These are phyloP conservation scores for Saccharomycopsis sp. DNA, from an alignment of 805 yeast genomes.

Conservation along the genomic window DNA sequence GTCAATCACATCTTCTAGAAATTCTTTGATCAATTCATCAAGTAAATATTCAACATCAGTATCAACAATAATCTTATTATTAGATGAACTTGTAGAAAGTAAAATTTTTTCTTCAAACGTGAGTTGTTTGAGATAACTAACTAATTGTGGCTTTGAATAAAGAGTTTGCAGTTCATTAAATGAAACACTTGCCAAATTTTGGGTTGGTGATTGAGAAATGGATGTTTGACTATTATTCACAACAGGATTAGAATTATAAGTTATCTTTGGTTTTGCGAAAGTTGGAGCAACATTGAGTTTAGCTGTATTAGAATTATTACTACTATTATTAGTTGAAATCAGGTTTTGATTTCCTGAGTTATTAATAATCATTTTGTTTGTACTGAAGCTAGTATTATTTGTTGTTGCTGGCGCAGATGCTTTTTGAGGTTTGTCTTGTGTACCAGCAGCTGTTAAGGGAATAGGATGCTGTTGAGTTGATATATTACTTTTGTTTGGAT, in stretches of 20 bases:
- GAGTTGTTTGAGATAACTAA: constrained; percentile 11
- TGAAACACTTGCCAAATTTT: no score
- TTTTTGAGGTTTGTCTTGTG: background rate
- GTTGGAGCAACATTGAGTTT: background rate
- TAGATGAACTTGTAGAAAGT: constrained; percentile 4
- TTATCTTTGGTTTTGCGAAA: no score
- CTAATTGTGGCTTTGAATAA: constrained; percentile 8
- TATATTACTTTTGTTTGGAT: no score
- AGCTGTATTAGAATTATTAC: background rate
- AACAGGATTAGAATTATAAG: background rate
- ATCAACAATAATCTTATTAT: constrained; percentile 15
- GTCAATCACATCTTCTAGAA: constrained; percentile 14
- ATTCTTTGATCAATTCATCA: constrained; percentile 17
- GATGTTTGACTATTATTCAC: background rate
- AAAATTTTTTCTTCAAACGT: constrained; percentile 14
- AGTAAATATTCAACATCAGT: constrained; percentile 14
- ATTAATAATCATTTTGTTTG: no score
- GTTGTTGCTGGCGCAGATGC: background rate
- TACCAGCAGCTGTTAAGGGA: background rate
- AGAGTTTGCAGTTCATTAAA: no score
- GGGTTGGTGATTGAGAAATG: no score
- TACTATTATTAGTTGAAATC: background rate
- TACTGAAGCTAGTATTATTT: background rate
- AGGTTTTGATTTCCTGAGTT: background rate
- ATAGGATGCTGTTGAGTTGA: no score